Conservation (phyloP, 805 yeast genomes). For the Metschnikowia corniflorae region DNA sequence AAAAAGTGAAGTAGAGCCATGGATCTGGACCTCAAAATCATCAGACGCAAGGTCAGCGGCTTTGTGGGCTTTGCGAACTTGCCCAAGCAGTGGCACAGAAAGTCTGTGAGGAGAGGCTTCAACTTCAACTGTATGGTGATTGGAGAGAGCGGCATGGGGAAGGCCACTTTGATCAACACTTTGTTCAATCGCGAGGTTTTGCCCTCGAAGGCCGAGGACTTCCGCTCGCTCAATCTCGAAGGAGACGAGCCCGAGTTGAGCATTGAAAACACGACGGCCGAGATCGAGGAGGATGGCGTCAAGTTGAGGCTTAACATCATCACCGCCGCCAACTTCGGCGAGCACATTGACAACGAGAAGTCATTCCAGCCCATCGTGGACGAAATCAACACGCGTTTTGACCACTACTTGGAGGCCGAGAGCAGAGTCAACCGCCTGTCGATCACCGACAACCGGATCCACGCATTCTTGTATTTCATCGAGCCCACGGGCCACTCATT, state of each 20-base stretch:
- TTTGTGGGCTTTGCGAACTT: conserved; percentile 96
- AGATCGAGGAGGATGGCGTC: conserved; percentile 88
- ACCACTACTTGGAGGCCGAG: conserved; percentile 85
- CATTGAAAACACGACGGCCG: conserved; percentile 26
- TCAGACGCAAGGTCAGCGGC: conserved; percentile 81
- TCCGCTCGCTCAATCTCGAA: conserved; percentile 17
- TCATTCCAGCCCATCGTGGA: conserved; percentile 91
- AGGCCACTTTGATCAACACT: conserved; percentile 87
- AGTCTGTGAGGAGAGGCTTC: conserved; percentile 67
- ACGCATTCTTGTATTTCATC: conserved; percentile 88
- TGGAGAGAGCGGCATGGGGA: conserved; percentile 91
- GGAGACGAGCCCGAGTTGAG: conserved; percentile 21
- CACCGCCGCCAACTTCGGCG: conserved; percentile 95
- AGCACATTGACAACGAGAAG: conserved; percentile 66
- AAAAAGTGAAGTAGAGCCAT: conserved; percentile 2
- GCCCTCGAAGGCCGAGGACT: conserved; percentile 8
- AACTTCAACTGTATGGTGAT: conserved; percentile 84
- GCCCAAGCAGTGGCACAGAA: conserved; percentile 98
- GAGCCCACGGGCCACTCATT: conserved; percentile 97
- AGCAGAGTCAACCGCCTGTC: conserved; percentile 72
- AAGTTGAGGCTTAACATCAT: conserved; percentile 78
- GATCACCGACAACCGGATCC: conserved; percentile 78
- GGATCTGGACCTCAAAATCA: conserved; percentile 51
- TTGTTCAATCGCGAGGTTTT: conserved; percentile 54
- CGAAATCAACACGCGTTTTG: conserved; percentile 83